Evolutionary conservation across 2,329 filamentous ascomycete genomes (phyloP), one percentile per base, ranked within the genome.

Genomic region (Exutisphaerella laricina): DNA sequence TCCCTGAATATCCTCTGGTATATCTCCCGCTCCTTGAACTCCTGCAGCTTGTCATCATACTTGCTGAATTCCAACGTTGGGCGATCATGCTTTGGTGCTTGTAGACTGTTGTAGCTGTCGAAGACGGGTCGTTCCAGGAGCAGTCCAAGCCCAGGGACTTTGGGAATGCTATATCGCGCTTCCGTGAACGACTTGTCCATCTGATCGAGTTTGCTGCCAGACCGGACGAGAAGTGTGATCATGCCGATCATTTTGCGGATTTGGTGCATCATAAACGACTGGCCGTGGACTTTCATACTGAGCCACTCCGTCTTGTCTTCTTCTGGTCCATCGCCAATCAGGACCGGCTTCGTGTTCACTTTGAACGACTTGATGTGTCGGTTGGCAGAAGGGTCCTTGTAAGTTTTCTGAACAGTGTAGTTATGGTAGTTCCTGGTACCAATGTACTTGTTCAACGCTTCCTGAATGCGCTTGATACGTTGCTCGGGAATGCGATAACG

Each of bases 201-300:
- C 20, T 85, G 78, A 3, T 81, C 72, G 3, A 85, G 74, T 17
- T 57, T 48, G n/a, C 82, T 82, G 38, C 88, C 92, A 63, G 85
- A 94, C 26, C 92, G 82, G 5, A 94, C 84, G 4, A 90, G 73
- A 47, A 98, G 73, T 23, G 87, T 80, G 6, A 81, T 87, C 84
- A 98, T 88, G 43, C 86, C 88, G 12, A 98, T 87, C 92, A 98
- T 97, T 69, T 97, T 98, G 59, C 92, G 84, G 66, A 98, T 98
- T 70, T 98, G 92, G 67, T 98, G 92, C 92, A 98, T 98, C 92
- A 98, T 98, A 75, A 98, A 98, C 60, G 84, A 90, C 67, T 98
- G 92, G 0, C 92, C 92, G 66, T 98, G 92, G 17, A 98, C 89
- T 64, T 94, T 95, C 54, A 97, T 74, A 31, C 85, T 92, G 4